Conservation (phyloP, 768 basidiomycete genomes). For the Tricholoma bakamatsutake region DNA sequence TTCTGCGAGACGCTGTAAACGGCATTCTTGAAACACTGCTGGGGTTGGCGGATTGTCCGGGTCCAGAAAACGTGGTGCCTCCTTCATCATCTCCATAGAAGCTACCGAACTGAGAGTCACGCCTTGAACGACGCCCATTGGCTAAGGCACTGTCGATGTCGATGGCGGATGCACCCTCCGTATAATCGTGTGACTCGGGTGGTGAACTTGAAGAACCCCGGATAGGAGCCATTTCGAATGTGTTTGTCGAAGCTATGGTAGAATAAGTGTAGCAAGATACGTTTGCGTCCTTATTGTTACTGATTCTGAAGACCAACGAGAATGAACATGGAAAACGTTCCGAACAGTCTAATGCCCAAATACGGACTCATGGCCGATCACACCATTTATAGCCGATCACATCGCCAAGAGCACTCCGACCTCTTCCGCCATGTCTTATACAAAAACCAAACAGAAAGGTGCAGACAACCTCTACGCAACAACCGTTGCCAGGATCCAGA, state of each 20-base stretch:
- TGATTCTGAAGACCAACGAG: background rate
- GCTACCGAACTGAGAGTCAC: constrained; percentile 61
- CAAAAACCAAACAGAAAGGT: constrained; percentile 25
- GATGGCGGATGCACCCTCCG: constrained; percentile 75
- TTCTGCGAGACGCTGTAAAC: constrained; percentile 45
- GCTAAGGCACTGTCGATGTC: constrained; percentile 65
- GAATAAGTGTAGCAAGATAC: background rate
- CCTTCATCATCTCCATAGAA: constrained; percentile 55
- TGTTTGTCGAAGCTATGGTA: constrained; percentile 16
- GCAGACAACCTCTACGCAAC: constrained; percentile 51
- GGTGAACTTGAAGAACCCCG: constrained; percentile 26
- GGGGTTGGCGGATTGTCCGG: constrained; percentile 62
- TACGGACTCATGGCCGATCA: background rate
- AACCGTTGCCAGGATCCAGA: constrained; percentile 60
- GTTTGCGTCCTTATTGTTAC: background rate
- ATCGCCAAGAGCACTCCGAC: no score
- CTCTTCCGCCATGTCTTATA: constrained; percentile 18
- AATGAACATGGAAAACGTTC: background rate
- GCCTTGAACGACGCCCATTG: constrained; percentile 45
- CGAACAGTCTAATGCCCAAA: background rate
- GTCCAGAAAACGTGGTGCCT: constrained; percentile 74
- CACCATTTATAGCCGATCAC: background rate
- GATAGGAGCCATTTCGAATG: constrained; percentile 37
- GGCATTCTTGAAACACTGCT: constrained; percentile 82
- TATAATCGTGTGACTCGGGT: constrained; percentile 53